These are phyloP conservation scores for Balakata baccata DNA, from an alignment of 345 rosid species.

Conservation along the genomic window DNA sequence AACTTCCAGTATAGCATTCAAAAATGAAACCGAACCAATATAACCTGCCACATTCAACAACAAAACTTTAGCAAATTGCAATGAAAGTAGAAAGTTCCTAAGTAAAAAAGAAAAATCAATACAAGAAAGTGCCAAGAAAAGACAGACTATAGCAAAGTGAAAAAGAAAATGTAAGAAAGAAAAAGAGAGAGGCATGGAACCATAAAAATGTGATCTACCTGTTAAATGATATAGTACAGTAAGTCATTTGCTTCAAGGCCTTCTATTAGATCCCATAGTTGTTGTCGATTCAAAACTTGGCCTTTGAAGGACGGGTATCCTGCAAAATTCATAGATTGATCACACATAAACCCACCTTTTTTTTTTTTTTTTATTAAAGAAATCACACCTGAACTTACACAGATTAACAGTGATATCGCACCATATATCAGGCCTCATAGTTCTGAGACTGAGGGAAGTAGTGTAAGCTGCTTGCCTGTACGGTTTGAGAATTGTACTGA, in stretches of 20 bases:
- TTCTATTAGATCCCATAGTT: slow-evolving; percentile 79
- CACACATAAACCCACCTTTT: slow-evolving; percentile 4
- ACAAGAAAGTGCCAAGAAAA: too few relatives aligned
- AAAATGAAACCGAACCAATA: slow-evolving; percentile 91
- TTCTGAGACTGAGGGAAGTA: slow-evolving; percentile 33
- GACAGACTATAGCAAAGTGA: too few relatives aligned
- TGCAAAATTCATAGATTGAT: slow-evolving; percentile 29
- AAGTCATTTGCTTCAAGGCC: slow-evolving; percentile 87
- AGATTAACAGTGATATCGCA: slow-evolving; percentile 36
- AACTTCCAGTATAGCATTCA: slow-evolving; percentile 67
- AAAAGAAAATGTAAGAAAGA: too few relatives aligned
- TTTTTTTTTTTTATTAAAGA: slow-evolving; percentile 1
- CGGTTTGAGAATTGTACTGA: slow-evolving; percentile 98
- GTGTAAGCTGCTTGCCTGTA: slow-evolving; percentile 67
- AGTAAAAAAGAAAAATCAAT: too few relatives aligned
- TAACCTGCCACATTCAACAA: slow-evolving; percentile 57
- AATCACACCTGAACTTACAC: slow-evolving; percentile 31
- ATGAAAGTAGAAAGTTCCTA: too few relatives aligned
- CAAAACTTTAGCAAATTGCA: background rate
- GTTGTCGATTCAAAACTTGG: slow-evolving; percentile 86
- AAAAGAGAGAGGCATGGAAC: background rate
- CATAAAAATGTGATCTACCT: slow-evolving; percentile 33
- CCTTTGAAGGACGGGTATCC: slow-evolving; percentile 97
- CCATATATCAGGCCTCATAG: slow-evolving; percentile 36
- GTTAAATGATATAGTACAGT: slow-evolving; percentile 84